These are phyloP conservation scores for Saccharomyces jurei DNA, from an alignment of 805 yeast genomes.

Conservation along the genomic window DNA sequence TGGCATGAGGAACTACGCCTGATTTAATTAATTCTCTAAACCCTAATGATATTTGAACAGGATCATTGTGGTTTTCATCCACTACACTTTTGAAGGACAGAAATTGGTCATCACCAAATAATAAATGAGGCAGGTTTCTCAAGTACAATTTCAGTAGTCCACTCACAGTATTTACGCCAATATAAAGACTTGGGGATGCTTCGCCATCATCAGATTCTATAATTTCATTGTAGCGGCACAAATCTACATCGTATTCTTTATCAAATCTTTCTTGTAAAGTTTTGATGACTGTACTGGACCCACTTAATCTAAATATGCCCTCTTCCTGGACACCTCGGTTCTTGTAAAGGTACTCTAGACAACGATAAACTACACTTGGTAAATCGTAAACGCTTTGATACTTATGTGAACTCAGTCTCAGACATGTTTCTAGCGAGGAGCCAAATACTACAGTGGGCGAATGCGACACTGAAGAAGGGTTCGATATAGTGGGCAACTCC, in stretches of 20 bases:
- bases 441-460: conserved; percentile 47
- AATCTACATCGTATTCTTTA: conserved; percentile 56
- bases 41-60: conserved; percentile 21
- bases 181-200: conserved; percentile 28
- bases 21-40: conserved; percentile 30
- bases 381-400: conserved; percentile 32
- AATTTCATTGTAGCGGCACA: conserved; percentile 34
- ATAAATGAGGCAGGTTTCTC: conserved; percentile 62
- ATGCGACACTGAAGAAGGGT: conserved; percentile 4
- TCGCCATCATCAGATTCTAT: conserved; percentile 16
- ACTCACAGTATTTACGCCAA: conserved; percentile 78
- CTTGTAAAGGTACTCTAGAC: conserved; percentile 56
- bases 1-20: conserved; percentile 40
- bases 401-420: conserved; percentile 41
- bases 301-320: conserved; percentile 86
- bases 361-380: conserved; percentile 73
- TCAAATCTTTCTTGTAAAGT: conserved; percentile 64
- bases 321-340: conserved; percentile 75
- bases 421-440: conserved; percentile 46
- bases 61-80: conserved; percentile 28
- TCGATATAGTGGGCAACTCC: not conserved
- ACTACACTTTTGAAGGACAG: conserved; percentile 33
- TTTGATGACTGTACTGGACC: conserved; percentile 71
- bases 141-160: conserved; percentile 78
- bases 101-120: conserved; percentile 50